Base-by-base conservation (phyloP, 306 rosid genomes). In the Senna siamea region DNA sequence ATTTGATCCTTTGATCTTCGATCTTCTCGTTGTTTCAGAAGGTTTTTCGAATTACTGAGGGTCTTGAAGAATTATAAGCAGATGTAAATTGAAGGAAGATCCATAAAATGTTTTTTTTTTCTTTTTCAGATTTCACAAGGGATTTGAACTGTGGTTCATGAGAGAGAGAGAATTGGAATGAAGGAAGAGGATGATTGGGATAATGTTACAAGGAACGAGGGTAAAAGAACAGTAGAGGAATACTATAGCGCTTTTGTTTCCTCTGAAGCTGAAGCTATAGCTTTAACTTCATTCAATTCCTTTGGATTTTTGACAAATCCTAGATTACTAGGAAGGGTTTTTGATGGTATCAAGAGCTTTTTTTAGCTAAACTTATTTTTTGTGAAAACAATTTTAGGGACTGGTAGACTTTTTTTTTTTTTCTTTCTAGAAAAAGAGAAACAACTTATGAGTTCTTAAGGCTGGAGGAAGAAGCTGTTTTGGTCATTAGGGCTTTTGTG, bases 401-500 rank as follows among this genome's bases (percentile, higher is more conserved):
- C 18, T 65, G 80, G 70, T 81, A 72, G 81, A 76, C 40, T 43
- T 74, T 76, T 58, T 0, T 32, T 5, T 32, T 2, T 2, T 32
- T 32, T 32, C 5, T 32, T 32, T 32, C 37, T 32, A 32, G 37
- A 52, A 70, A 76, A 64, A 70, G 69, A 55, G 67, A 51, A 81
- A 44, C 71, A 65, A 11, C 64, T 4, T 3, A 6, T 3, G 9
- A 38, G 1, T 3, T 72, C 40, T 75, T 55, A 63, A 32, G 17
- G 61, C 63, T 30, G 17, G 61, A 74, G 48, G 69, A 78, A 65
- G 76, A 69, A 14, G 46, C 75, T 38, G 76, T 78, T 75, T 74
- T 70, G 78, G 73, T 23, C 23, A 72, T 77, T 61, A 76, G 86
- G 87, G 86, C 82, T 83, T 89, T 85, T 85, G 82, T 73, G 84